Conservation (phyloP, 306 rosid genomes). For the Cyamopsis tetragonoloba region DNA sequence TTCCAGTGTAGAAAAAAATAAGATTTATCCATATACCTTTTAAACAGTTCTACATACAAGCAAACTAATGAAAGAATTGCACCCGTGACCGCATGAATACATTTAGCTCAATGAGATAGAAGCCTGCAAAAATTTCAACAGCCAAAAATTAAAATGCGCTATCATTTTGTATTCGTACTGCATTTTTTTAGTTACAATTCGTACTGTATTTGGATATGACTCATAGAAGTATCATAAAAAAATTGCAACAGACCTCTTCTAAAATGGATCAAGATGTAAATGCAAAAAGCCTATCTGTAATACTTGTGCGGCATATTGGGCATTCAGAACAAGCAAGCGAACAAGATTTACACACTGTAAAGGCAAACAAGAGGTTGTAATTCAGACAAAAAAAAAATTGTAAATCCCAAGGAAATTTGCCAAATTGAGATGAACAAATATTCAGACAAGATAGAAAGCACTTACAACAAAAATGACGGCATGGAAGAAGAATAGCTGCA, state of each 20-base stretch:
- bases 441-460: background rate
- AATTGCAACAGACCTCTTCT: constrained; percentile 42
- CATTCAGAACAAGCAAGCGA: constrained; percentile 98
- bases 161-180: constrained; percentile 4
- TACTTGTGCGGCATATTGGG: constrained; percentile 88
- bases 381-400: constrained; percentile 1
- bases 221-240: background rate
- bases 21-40: constrained; percentile 51
- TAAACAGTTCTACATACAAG: constrained; percentile 55
- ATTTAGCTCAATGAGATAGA: constrained; percentile 28
- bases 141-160: constrained; percentile 11
- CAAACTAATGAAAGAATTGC: constrained; percentile 84
- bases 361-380: constrained; percentile 13
- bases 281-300: constrained; percentile 93
- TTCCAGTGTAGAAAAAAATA: constrained; percentile 37
- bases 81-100: constrained; percentile 34
- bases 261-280: constrained; percentile 59
- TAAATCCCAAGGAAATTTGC: constrained; percentile 1
- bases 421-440: background rate
- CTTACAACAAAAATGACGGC: constrained; percentile 98
- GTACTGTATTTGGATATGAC: background rate
- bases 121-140: constrained; percentile 46
- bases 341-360: constrained; percentile 84
- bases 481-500: constrained; percentile 93
- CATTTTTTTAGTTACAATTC: too few species aligned